Percentiles rank a stretch among this genome's conserved stretches.
phyloP scores from a whole-genome alignment of 306 rosid species.

The Vigna hirtella region DNA sequence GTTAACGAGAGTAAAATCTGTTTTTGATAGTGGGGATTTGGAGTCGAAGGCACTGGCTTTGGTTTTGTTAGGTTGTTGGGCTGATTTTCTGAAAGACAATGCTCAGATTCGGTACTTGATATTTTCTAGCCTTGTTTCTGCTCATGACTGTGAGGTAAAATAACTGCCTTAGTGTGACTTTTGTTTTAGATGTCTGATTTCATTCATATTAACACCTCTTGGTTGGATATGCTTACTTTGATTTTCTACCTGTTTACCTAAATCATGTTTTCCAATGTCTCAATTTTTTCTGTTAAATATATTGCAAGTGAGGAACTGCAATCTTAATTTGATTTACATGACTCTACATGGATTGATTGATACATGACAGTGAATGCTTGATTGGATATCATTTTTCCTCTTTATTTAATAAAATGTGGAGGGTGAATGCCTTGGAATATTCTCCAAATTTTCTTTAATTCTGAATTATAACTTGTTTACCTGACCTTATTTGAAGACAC shows the following conservation, averaged over 20 bases:
- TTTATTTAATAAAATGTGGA: conserved; percentile 26
- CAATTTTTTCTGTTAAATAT: conserved; percentile 22
- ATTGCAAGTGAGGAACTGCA: conserved; percentile 19
- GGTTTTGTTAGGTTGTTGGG: conserved; percentile 91
- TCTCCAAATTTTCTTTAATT: conserved; percentile 29
- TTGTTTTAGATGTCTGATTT: conserved; percentile 14
- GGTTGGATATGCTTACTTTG: neutral
- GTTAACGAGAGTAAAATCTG: conserved; percentile 70
- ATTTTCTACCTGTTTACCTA: conserved; percentile 1
- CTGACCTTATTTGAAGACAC: conserved; percentile 13
- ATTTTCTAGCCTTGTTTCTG: conserved; percentile 74
- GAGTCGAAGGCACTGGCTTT: conserved; percentile 72
- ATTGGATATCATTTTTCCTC: neutral
- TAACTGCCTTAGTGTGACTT: neutral
- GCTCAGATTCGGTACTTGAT: conserved; percentile 76
- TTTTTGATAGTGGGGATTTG: conserved; percentile 60
- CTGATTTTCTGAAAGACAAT: conserved; percentile 70
- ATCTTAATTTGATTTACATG: conserved; percentile 32
- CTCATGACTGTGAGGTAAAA: conserved; percentile 72
- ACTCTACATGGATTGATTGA: conserved; percentile 16
- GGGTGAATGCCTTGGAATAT: conserved; percentile 12
- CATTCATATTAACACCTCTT: neutral
- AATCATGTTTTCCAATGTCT: conserved; percentile 8
- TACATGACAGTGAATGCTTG: neutral
- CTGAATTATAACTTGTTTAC: conserved; percentile 17